Conservation (phyloP, 441 rosid genomes). For the Gossypium laxum region DNA sequence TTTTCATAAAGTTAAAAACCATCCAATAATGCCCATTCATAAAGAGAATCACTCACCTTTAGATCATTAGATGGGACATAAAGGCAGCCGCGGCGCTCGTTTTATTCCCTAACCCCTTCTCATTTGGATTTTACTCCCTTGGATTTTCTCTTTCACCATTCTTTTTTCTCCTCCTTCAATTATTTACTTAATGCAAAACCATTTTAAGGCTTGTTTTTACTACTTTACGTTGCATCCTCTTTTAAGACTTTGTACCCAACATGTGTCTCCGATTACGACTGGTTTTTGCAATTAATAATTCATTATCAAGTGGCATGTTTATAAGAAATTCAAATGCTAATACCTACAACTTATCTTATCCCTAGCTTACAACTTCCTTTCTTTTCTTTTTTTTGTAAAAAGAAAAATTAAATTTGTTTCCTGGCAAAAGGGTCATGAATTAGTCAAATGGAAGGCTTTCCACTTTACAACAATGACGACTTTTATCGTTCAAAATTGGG, state of each 20-base stretch:
- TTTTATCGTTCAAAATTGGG: conserved; percentile 29
- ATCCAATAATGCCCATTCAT: conserved; percentile 15
- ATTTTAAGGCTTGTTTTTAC: background rate
- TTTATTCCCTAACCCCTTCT: conserved; percentile 12
- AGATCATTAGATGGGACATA: conserved; percentile 44
- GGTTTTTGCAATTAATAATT: background rate
- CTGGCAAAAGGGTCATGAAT: conserved; percentile 18
- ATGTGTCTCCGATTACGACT: background rate
- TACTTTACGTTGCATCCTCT: background rate
- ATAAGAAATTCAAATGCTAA: background rate
- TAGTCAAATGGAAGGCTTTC: conserved; percentile 33
- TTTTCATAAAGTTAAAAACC: conserved; percentile 15
- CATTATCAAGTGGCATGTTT: background rate
- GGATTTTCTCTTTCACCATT: conserved; percentile 1
- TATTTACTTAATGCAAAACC: background rate
- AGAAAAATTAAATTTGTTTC: background rate
- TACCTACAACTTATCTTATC: background rate
- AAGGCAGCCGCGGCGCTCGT: conserved; percentile 36
- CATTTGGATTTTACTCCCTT: background rate
- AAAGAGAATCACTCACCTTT: conserved; percentile 23
- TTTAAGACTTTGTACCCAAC: background rate
- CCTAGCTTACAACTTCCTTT: background rate
- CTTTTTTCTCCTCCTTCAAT: background rate
- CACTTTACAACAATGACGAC: conserved; percentile 31
- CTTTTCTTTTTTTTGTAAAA: background rate